Evolutionary conservation across 129 eudicot genomes (phyloP).

Genomic region (Pseudognaphalium luteoalbum): DNA sequence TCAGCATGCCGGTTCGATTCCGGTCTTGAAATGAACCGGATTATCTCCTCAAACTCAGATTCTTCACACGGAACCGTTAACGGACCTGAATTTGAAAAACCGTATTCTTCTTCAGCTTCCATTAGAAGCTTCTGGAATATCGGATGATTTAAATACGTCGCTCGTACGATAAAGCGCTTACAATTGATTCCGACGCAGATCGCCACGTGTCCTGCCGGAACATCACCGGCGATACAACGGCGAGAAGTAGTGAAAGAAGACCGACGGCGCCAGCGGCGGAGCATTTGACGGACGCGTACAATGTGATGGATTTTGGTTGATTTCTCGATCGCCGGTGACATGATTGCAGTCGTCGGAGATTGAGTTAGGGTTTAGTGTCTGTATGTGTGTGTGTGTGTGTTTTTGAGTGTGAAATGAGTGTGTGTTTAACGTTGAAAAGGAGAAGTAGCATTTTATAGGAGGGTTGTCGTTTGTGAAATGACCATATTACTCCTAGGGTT

Average conservation of each 20-base stretch:
- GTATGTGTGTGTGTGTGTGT: not conserved
- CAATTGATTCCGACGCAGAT: constrained; percentile 59
- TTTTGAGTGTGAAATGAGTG: not conserved
- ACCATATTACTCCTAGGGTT: not conserved
- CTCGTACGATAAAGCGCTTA: constrained; percentile 61
- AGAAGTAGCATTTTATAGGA: too few relatives aligned
- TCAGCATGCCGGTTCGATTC: constrained; percentile 22
- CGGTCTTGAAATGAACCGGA: constrained; percentile 48
- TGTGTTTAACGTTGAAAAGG: not conserved
- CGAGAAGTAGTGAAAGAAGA: constrained; percentile 33
- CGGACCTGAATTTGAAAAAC: constrained; percentile 62
- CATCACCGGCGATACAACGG: constrained; percentile 39
- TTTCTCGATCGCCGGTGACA: constrained; percentile 49
- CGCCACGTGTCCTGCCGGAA: constrained; percentile 93
- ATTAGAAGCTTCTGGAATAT: constrained; percentile 51
- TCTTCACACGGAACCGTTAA: constrained; percentile 77
- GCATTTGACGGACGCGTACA: constrained; percentile 64
- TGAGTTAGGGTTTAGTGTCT: not conserved
- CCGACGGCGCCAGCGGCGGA: constrained; percentile 57
- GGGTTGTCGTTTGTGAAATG: not conserved
- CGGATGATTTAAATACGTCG: constrained; percentile 73
- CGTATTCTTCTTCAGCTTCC: constrained; percentile 82
- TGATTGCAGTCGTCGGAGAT: constrained; percentile 1
- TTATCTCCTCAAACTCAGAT: constrained; percentile 57
- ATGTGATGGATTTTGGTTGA: constrained; percentile 58